Evolutionary conservation across 1,284 basidiomycete genomes (phyloP), one percentile per base, ranked within the genome.

Genomic region (Heterobasidion irregulare): DNA sequence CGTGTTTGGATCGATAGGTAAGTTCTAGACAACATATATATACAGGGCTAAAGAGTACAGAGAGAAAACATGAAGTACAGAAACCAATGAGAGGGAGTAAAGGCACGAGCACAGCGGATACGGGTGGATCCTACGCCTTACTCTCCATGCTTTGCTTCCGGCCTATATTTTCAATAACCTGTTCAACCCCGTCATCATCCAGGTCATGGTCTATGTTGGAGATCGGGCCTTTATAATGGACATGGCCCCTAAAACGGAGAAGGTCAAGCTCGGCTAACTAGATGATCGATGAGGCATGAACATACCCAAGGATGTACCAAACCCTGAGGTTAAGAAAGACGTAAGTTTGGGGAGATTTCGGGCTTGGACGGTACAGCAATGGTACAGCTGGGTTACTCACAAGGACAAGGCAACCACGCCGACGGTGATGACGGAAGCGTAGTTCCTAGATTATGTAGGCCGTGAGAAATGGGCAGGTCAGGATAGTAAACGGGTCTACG

Each of bases 391-490:
- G 1, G 32, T 2, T 12, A 36, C 58, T 44, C 50, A 59, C 58
- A 58, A 32, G 9, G 15, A 38, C 58, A 34, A 49, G 16, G 72
- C 60, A 47, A 73, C 57, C 44, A 74, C 71, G 10, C 69, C 63
- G 19, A 63, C 69, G 0, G 71, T 73, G 55, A 74, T 74, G 41
- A 71, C 65, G 32, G 83, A 77, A 43, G 86, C 82, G 65, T 91
- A 92, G 66, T 92, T 92, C 38, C 38, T 41, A 41, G 2, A 41
- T 41, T 8, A 7, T 0, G 10, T n/a, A 8, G 38, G n/a, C 38
- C 38, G 6, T 12, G 10, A 41, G 12, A 8, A 8, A 5, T 26
- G 26, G 6, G 38, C 38, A 41, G 2, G 4, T 12, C 2, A 41
- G n/a, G 6, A 41, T 12, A n/a, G n/a, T 1, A 3, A n/a, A 1